Evolutionary conservation across 129 eudicot genomes (phyloP), one percentile per base, ranked within the genome.

Genomic region (Chrysanthemum makinoi): DNA sequence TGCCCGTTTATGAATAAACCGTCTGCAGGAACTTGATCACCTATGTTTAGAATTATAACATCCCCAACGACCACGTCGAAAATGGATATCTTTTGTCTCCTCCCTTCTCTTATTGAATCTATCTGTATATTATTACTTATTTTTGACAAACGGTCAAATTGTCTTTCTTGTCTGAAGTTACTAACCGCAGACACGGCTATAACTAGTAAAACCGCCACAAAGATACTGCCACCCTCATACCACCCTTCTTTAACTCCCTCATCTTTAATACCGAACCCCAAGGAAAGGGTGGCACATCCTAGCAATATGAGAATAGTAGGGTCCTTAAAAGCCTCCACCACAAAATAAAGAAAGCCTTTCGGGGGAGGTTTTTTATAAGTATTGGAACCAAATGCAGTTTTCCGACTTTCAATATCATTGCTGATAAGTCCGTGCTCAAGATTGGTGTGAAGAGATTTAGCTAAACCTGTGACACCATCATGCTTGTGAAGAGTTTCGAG

Each of bases 211-310:
- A 87, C 88, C 9, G 95, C 88, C 48, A 85, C 66, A 52, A 85
- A 71, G 48, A 88, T 82, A 76, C 90, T 85, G 44, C 88, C 90
- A 3, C 95, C 95, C 35, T 88, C 90, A 39, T 83, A 85, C 88
- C 90, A 85, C 6, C 95, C 95, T 74, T 80, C 83, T 47, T 77
- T 33, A 2, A 6, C 17, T 0, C 95, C 95, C 15, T 88, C 55
- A 52, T 80, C 82, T 68, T 80, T 80, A 46, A 85, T 78, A 19
- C 89, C 88, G 43, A 87, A 81, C n/a, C 77, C 85, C 2, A 87
- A 77, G 16, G 93, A 77, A 15, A 87, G 83, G 26, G 82, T 83
- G 9, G 89, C 87, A 39, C 86, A 81, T 3, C 10, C 85, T 1
- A 87, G 77, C 0, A 87, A 79, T 62, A 86, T 84, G 51, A 81